A percentile compares a stretch with the other conserved stretches of the same genome.
Evolutionary conservation across 1,284 basidiomycete genomes (phyloP).

Genomic region (Serendipita sp.): DNA sequence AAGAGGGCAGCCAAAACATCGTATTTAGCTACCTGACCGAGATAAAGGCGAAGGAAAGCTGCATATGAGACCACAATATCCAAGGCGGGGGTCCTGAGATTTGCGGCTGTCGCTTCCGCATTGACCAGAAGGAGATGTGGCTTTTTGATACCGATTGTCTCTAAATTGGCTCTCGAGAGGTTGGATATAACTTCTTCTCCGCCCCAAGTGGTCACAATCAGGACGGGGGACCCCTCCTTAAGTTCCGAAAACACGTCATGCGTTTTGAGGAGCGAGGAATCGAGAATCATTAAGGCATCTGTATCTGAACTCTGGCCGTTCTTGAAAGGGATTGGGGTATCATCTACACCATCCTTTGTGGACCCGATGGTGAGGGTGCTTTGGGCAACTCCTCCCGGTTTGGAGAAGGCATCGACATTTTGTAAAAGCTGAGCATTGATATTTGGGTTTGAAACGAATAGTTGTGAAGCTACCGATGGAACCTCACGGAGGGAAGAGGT

Average conservation of each 20-base stretch:
- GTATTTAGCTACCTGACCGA: slow-evolving; percentile 45
- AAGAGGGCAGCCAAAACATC: slow-evolving; percentile 37
- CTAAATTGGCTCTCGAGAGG: slow-evolving; percentile 30
- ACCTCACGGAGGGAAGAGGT: slow-evolving; percentile 38
- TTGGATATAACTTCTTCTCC: slow-evolving; percentile 42
- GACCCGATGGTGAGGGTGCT: slow-evolving; percentile 42
- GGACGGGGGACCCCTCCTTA: slow-evolving; percentile 39
- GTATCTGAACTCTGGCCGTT: slow-evolving; percentile 30
- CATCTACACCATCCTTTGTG: slow-evolving; percentile 22
- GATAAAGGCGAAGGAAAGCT: slow-evolving; percentile 56
- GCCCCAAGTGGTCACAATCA: slow-evolving; percentile 50
- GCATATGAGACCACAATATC: slow-evolving; percentile 44
- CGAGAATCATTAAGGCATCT: slow-evolving; percentile 60
- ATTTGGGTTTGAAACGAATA: slow-evolving; percentile 37
- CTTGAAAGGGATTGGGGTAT: slow-evolving; percentile 30
- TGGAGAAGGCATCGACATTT: slow-evolving; percentile 55
- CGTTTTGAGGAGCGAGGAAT: slow-evolving; percentile 49
- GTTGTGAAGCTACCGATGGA: slow-evolving; percentile 39
- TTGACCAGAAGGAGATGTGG: slow-evolving; percentile 49
- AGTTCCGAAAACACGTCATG: slow-evolving; percentile 48
- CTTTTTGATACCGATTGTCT: slow-evolving; percentile 31
- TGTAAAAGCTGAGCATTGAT: slow-evolving; percentile 45
- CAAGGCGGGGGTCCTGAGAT: slow-evolving; percentile 24
- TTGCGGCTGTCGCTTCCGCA: slow-evolving; percentile 29
- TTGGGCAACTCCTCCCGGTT: slow-evolving; percentile 46